Evolutionary conservation across 345 rosid species (phyloP).

Genomic region (Eucalyptus victrix): DNA sequence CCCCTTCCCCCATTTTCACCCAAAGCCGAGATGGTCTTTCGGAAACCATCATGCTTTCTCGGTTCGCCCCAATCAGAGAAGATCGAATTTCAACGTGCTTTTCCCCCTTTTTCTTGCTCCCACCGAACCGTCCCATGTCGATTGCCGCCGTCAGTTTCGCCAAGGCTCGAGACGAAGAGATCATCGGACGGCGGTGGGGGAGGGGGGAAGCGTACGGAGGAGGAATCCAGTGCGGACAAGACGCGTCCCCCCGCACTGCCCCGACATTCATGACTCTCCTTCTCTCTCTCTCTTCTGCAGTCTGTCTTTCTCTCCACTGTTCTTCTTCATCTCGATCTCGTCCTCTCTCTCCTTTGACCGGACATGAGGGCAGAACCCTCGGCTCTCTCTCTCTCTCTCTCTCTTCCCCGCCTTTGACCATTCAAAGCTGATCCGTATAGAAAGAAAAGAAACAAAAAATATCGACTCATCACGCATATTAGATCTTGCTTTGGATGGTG

Average conservation of each 20-base stretch:
- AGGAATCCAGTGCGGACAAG: slow-evolving; percentile 35
- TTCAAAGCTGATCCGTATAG: no score
- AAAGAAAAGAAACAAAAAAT: no score
- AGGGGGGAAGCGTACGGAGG: background rate
- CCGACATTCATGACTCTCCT: slow-evolving; percentile 36
- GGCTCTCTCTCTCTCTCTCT: background rate
- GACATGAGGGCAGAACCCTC: background rate
- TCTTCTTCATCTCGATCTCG: background rate
- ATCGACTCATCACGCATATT: no score
- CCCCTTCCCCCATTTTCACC: no score
- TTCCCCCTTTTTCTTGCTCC: background rate
- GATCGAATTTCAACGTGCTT: background rate
- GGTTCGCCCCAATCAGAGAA: background rate
- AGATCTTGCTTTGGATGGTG: no score
- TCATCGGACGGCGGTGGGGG: background rate
- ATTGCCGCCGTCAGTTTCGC: background rate
- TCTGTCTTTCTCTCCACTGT: background rate
- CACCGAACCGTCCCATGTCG: background rate
- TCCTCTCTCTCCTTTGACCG: background rate
- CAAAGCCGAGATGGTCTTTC: no score
- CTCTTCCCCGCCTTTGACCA: background rate
- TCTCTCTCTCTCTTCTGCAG: background rate
- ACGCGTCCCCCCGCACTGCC: slow-evolving; percentile 63
- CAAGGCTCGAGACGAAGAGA: background rate
- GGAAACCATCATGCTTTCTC: background rate